Base-by-base conservation (phyloP, 257 asterid genomes). In the Penstemon newberryi region DNA sequence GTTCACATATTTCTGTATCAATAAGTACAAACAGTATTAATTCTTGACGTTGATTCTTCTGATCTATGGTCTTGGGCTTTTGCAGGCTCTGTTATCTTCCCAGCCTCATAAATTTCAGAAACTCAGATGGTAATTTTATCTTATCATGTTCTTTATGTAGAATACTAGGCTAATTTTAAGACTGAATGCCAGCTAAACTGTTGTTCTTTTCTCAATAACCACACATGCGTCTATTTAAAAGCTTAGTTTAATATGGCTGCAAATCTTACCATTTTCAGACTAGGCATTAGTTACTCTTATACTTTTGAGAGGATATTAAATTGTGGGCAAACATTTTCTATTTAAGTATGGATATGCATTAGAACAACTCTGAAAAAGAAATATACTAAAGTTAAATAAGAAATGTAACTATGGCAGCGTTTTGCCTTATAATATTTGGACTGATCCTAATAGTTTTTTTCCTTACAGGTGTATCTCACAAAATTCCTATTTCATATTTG, bases 401-500 rank as follows among this genome's bases (percentile, higher is more conserved):
- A 47, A n/a, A 6, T 59, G 61, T 57, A 52, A 18, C 57, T 5
- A 52, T 77, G 65, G 36, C 60, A 56, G 59, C 51, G 61, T 63
- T 36, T 45, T 69, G 50, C 54, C 63, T 59, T 15, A 41, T 60
- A 11, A 37, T 60, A 13, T 13, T 36, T 51, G 44, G 39, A 56
- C 69, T 75, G 74, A 80, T 72, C 75, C 70, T 66, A 59, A 59
- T 40, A 41, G 19, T 55, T 71, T 49, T 72, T 49, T 60, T 62
- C 50, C 62, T 77, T 80, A 80, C 92, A 93, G 99, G 99, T 85
- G 97, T 77, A 81, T 87, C 66, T 77, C 96, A 39, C 82, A 84
- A 70, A 93, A 93, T 87, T 90, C 99, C 58, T 79, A 81, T 77
- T 93, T 90, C 87, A 87, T 93, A 78, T 90, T 88, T 80, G 97